Base-by-base conservation (phyloP, 129 eudicot species). In the Helichrysum umbraculigerum region DNA sequence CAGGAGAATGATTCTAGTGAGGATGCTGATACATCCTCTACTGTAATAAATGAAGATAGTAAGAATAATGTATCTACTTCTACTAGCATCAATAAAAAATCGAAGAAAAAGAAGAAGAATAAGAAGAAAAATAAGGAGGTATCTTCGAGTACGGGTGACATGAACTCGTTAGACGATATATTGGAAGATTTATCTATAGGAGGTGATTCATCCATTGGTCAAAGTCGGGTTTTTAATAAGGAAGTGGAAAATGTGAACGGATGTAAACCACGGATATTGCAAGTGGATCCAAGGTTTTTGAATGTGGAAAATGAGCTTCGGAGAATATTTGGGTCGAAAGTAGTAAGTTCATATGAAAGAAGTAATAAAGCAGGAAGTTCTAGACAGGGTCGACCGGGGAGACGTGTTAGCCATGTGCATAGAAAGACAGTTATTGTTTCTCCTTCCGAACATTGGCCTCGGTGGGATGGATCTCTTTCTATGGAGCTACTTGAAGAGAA, bases 241-340 rank as follows among this genome's bases (percentile, higher is more conserved):
- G 82, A 81, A 70, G 10, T 73, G 6, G 67, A 75, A 35, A 79
- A 77, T 66, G 75, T 17, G 56, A 85, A 78, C 56, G 76, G 76
- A 69, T 21, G 51, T 60, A 76, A 77, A 68, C 60, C 85, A 28
- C 83, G 91, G 69, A 65, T 91, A 74, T 51, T 94, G 74, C 95
- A 88, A 75, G 87, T 94, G 59, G 98, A 94, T 76, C 93, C 98
- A 41, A 91, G 75, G 78, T 87, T 81, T 70, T 87, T 94, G 12
- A 91, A 85, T 81, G 97, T 96, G 12, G 96, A 94, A 83, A 91
- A 89, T 71, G 98, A 94, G 88, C 78, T 94, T 47, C 83, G 93
- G 54, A 85, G 97, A 61, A 94, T 94, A 82, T 94, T 94, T 75
- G 98, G 98, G 66, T 88, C 97, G 14, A 91, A 85, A 79, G 98